Conservation (phyloP, 2,329 filamentous ascomycete species). For the Fusarium sp. region DNA sequence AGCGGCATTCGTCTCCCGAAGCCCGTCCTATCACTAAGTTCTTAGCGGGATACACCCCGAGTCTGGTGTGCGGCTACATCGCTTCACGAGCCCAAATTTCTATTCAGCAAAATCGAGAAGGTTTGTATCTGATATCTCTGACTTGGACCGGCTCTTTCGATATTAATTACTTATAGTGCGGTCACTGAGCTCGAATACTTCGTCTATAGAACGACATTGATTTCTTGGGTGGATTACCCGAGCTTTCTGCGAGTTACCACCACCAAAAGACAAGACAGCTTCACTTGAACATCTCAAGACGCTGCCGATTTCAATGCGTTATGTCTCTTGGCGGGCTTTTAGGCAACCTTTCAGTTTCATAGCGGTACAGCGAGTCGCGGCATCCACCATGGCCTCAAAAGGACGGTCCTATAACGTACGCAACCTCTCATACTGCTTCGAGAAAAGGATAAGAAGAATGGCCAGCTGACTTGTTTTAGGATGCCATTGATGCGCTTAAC, state of each 20-base stretch:
- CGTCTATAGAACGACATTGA: background rate
- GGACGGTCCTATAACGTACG: slow-evolving; percentile 49
- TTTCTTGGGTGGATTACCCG: slow-evolving; percentile 37
- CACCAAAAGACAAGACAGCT: slow-evolving; percentile 1
- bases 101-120: background rate
- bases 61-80: background rate
- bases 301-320: slow-evolving; percentile 44
- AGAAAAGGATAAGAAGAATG: background rate
- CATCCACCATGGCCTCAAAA: slow-evolving; percentile 44
- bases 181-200: background rate
- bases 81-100: slow-evolving; percentile 2
- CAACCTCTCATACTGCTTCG: background rate
- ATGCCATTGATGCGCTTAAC: slow-evolving; percentile 87
- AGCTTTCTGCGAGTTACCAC: slow-evolving; percentile 38
- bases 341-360: slow-evolving; percentile 32
- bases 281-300: background rate
- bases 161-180: background rate
- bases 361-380: slow-evolving; percentile 17
- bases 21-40: slow-evolving; percentile 1
- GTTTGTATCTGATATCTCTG: background rate
- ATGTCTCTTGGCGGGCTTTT: slow-evolving; percentile 44
- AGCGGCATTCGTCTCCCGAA: slow-evolving; percentile 21
- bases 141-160: background rate
- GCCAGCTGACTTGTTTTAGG: slow-evolving; percentile 59
- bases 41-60: slow-evolving; percentile 28